Evolutionary conservation across 1,284 basidiomycete genomes (phyloP).

Genomic region (Ustilago nuda): DNA sequence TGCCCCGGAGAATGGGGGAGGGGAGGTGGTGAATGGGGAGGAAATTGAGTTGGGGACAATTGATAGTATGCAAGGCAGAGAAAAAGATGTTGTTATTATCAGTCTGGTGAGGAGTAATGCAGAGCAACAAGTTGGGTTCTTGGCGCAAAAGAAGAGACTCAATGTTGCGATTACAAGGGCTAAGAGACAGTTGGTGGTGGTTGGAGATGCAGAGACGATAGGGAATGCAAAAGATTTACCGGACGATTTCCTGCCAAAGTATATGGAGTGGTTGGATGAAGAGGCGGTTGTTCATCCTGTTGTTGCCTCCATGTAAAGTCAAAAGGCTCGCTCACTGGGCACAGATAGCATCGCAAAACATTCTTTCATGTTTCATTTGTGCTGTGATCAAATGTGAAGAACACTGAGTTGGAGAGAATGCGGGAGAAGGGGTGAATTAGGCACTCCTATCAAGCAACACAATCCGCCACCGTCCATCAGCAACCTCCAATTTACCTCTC

Average conservation of each 20-base stretch:
- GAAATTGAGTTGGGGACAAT: constrained; percentile 63
- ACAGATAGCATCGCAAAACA: background rate
- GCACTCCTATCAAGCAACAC: constrained; percentile 29
- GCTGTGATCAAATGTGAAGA: background rate
- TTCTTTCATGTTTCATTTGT: background rate
- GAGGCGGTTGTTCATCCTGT: constrained; percentile 79
- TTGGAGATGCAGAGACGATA: constrained; percentile 64
- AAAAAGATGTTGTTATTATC: constrained; percentile 66
- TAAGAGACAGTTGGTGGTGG: constrained; percentile 61
- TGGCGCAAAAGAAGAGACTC: constrained; percentile 61
- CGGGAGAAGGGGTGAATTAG: background rate
- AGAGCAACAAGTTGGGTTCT: constrained; percentile 60
- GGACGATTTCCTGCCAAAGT: constrained; percentile 71
- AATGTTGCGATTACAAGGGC: constrained; percentile 68
- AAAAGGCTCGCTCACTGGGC: background rate
- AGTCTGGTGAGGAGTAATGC: constrained; percentile 61
- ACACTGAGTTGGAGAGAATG: background rate
- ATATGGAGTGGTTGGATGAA: constrained; percentile 88
- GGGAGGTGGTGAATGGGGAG: constrained; percentile 15
- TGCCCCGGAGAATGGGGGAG: background rate
- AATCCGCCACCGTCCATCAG: constrained; percentile 33
- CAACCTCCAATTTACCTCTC: constrained; percentile 24
- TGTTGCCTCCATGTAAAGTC: constrained; percentile 27
- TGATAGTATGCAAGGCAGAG: constrained; percentile 66
- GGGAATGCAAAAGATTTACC: constrained; percentile 34